Percentiles rank a stretch among this genome's conserved stretches.
Evolutionary conservation across 352 stramenopile genomes (phyloP).

Genomic region (Phytophthora pluvialis): DNA sequence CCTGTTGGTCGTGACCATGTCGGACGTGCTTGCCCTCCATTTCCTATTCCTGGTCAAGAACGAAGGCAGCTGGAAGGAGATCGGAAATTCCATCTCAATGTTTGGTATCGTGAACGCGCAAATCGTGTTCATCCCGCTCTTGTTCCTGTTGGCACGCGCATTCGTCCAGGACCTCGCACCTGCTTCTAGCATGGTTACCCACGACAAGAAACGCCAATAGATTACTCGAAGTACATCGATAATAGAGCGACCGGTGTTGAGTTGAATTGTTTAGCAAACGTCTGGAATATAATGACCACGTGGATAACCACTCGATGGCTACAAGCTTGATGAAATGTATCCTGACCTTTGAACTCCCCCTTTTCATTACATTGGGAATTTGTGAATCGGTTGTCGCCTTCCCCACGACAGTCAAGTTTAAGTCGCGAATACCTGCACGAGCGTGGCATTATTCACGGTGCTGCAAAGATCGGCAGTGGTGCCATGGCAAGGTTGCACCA

Average conservation of each 20-base stretch:
- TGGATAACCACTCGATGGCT: no score
- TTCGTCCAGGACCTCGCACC: slow-evolving; percentile 39
- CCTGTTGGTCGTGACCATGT: slow-evolving; percentile 81
- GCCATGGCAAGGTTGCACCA: no score
- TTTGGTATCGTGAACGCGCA: slow-evolving; percentile 87
- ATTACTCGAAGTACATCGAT: background rate
- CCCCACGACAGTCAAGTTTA: no score
- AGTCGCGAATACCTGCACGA: no score
- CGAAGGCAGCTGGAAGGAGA: slow-evolving; percentile 89
- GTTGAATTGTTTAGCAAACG: no score
- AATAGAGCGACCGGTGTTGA: background rate
- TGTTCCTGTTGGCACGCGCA: slow-evolving; percentile 60
- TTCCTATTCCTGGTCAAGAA: slow-evolving; percentile 87
- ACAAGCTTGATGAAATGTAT: no score
- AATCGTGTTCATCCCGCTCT: slow-evolving; percentile 81
- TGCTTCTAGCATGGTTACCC: background rate
- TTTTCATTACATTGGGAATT: no score
- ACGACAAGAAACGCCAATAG: slow-evolving; percentile 30
- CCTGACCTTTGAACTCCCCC: no score
- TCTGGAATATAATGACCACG: no score
- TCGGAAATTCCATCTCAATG: slow-evolving; percentile 89
- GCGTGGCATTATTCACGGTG: no score
- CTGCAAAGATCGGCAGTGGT: no score
- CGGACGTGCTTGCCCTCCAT: slow-evolving; percentile 79
- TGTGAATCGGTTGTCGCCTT: no score